Conservation (phyloP, 345 rosid species). For the Chamaenerion angustifolium region DNA sequence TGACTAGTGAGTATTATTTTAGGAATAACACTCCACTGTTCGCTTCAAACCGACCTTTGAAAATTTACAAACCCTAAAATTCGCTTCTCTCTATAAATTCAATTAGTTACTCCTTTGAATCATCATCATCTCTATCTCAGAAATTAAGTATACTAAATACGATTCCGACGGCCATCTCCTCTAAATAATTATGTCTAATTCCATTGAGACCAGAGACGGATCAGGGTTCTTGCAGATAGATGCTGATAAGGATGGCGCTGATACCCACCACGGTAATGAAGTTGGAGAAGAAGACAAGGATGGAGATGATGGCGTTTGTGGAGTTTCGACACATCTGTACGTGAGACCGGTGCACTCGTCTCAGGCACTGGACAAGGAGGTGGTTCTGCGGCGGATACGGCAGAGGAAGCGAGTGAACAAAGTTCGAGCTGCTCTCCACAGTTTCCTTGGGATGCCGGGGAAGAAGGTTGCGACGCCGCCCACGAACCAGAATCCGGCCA, state of each 20-base stretch:
- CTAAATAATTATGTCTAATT: no score
- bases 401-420: slow-evolving; percentile 29
- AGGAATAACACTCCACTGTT: no score
- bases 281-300: slow-evolving; percentile 14
- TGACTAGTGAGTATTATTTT: no score
- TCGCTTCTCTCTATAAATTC: no score
- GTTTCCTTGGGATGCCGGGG: slow-evolving; percentile 12
- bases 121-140: no score
- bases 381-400: slow-evolving; percentile 30
- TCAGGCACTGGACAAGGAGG: slow-evolving; percentile 19
- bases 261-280: background rate
- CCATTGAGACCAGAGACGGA: background rate
- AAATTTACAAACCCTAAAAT: no score
- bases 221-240: background rate
- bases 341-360: slow-evolving; percentile 18
- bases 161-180: background rate
- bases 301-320: background rate
- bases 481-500: background rate
- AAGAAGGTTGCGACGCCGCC: background rate
- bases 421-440: slow-evolving; percentile 13
- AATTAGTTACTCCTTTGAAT: no score
- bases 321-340: slow-evolving; percentile 17
- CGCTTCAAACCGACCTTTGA: no score
- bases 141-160: no score
- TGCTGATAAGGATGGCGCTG: no score